Conservation (phyloP, 1,139 yeast species). For the Ogataea hybrid region DNA sequence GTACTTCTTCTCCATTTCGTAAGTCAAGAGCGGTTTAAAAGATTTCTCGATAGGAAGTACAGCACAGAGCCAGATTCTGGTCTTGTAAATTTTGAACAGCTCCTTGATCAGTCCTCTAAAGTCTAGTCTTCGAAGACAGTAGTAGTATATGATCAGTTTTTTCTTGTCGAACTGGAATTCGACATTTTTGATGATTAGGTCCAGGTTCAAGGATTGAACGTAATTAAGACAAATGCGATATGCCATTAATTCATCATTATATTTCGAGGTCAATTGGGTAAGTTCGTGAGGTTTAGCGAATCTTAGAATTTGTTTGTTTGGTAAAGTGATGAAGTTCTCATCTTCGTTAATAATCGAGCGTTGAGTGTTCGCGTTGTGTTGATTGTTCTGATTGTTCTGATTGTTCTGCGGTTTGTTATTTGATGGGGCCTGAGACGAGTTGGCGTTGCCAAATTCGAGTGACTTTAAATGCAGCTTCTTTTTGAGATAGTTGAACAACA, state of each 20-base stretch:
- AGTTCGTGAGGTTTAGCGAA: conserved; percentile 66
- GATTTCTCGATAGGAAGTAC: conserved; percentile 44
- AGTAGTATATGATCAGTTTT: conserved; percentile 88
- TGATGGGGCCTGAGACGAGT: conserved; percentile 33
- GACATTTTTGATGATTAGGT: conserved; percentile 47
- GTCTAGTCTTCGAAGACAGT: conserved; percentile 80
- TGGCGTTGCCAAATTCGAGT: conserved; percentile 53
- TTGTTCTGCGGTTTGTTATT: conserved; percentile 33
- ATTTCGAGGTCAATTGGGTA: conserved; percentile 57
- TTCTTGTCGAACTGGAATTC: conserved; percentile 96
- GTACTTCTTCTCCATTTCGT: conserved; percentile 29
- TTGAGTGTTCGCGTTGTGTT: conserved; percentile 20
- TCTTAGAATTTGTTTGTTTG: conserved; percentile 68
- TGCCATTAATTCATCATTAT: conserved; percentile 73
- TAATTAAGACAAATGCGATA: conserved; percentile 59
- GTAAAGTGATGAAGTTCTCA: conserved; percentile 35
- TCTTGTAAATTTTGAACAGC: conserved; percentile 88
- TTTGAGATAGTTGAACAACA: conserved; percentile 74
- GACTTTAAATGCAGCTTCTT: conserved; percentile 78
- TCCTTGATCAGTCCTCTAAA: conserved; percentile 91
- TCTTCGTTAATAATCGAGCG: conserved; percentile 35
- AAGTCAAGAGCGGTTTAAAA: conserved; percentile 29
- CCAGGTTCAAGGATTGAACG: conserved; percentile 36
- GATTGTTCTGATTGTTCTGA: conserved; percentile 25
- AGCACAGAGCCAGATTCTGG: conserved; percentile 97